phyloP scores from a whole-genome alignment of 257 asterid species.

The Nicotiana obtusifolia region DNA sequence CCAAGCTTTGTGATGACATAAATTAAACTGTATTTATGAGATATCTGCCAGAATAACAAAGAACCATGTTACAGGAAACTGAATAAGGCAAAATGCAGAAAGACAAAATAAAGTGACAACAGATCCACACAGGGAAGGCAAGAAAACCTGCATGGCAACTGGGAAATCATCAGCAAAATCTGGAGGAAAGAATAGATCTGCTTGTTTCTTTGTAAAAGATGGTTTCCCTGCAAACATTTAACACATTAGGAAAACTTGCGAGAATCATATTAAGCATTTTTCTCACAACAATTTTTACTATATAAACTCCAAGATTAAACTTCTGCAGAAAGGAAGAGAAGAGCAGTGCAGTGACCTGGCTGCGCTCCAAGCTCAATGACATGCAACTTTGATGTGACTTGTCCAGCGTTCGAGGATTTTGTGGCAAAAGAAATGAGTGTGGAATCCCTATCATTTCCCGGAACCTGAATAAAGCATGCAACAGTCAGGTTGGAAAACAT shows the following conservation, averaged over 20 bases:
- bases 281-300: conserved; percentile 7
- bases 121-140: neutral
- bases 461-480: conserved; percentile 43
- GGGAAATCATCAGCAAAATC: conserved; percentile 98
- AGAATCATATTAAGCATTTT: conserved; percentile 5
- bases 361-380: conserved; percentile 98
- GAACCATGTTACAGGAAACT: conserved; percentile 5
- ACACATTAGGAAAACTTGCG: neutral
- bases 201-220: conserved; percentile 89
- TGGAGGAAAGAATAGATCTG: conserved; percentile 98
- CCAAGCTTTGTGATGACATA: conserved; percentile 99
- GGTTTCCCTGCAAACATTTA: conserved; percentile 62
- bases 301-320: neutral
- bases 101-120: conserved; percentile 1
- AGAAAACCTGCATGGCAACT: conserved; percentile 94
- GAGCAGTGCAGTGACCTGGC: conserved; percentile 52
- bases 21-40: conserved; percentile 83
- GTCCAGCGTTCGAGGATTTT: conserved; percentile 80
- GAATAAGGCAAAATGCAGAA: neutral
- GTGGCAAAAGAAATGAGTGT: conserved; percentile 91
- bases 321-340: neutral
- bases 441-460: conserved; percentile 91
- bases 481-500: neutral
- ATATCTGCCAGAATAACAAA: conserved; percentile 57
- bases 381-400: conserved; percentile 81